Base-by-base conservation (phyloP, 345 rosid genomes). In the Trapa bicornis region DNA sequence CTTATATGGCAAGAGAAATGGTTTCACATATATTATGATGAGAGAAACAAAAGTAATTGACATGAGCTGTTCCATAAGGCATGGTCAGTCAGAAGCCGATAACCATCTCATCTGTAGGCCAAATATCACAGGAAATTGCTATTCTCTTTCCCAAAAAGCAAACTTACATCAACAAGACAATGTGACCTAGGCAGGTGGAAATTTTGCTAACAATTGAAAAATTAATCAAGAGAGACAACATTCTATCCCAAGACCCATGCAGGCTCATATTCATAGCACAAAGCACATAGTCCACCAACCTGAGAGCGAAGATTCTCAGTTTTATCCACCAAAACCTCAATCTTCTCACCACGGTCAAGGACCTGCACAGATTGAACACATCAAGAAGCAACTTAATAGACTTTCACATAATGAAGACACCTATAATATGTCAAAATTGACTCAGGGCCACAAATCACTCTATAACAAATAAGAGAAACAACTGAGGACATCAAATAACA, bases 321-420 rank as follows among this genome's bases (percentile, higher is more conserved):
- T 73, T 85, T 87, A 72, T 87, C 93, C 72, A 87, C 93, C 67
- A 87, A 75, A 65, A 87, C 81, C 74, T 87, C 93, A 53, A 87
- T 85, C 73, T 87, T 87, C 80, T 87, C 93, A 58, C 93, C 93
- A 17, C 93, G 90, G 74, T 87, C 90, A 61, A 87, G 85, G 70
- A 87, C 93, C 93, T 87, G 68, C 39, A 56, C 16, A 32, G 32
- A 22, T 68, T 47, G 42, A 50, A 17, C 35, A 58, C 60, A 58
- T 47, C 10, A 41, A 68, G 37, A n/a, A 29, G 37, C 57, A 9
- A 68, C 48, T 41, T 45, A 45, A 45, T 13, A 4, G n/a, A 4
- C n/a, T 50, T 6, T 50, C 43, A 14, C 54, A 13, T 13, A 3
- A 50, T 50, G 22, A 14, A 16, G n/a, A 50, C 16, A 50, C 16